These are phyloP conservation scores for Globisporangium spinosum DNA, from an alignment of 352 stramenopile genomes.

Conservation along the genomic window DNA sequence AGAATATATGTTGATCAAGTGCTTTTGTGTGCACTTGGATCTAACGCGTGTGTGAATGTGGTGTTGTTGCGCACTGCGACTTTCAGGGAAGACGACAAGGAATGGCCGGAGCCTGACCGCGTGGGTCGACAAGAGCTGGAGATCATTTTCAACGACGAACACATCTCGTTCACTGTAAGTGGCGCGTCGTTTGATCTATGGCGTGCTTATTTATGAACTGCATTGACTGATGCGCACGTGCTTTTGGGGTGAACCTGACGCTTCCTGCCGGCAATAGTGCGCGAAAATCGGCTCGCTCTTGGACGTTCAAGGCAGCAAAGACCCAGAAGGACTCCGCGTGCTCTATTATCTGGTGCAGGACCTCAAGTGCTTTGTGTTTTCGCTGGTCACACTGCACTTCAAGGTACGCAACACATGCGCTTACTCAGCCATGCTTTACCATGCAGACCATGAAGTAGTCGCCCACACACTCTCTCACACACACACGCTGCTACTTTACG, in stretches of 20 bases:
- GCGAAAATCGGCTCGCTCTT: slow-evolving; percentile 94
- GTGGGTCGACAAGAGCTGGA: slow-evolving; percentile 95
- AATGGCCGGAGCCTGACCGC: slow-evolving; percentile 94
- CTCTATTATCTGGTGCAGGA: slow-evolving; percentile 98
- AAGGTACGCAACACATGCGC: slow-evolving; percentile 56
- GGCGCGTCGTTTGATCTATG: not conserved
- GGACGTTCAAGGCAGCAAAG: slow-evolving; percentile 94
- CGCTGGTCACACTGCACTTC: slow-evolving; percentile 96
- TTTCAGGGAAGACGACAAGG: slow-evolving; percentile 89
- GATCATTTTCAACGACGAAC: slow-evolving; percentile 92
- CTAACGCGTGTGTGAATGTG: not conserved
- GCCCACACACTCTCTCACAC: not conserved
- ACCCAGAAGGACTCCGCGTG: slow-evolving; percentile 91
- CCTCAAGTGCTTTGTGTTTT: slow-evolving; percentile 96
- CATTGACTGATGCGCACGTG: not conserved
- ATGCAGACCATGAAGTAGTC: not conserved
- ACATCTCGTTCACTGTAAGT: slow-evolving; percentile 95
- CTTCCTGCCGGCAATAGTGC: slow-evolving; percentile 45
- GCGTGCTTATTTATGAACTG: not conserved
- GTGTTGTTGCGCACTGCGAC: not conserved
- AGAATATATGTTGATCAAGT: not conserved
- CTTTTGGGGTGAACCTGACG: not conserved
- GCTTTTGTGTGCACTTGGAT: not conserved
- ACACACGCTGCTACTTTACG: not conserved
- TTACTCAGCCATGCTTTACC: not conserved